Percentiles rank a stretch among this genome's conserved stretches.
Conservation (phyloP, 768 basidiomycete genomes). For the Boletales sp. region DNA sequence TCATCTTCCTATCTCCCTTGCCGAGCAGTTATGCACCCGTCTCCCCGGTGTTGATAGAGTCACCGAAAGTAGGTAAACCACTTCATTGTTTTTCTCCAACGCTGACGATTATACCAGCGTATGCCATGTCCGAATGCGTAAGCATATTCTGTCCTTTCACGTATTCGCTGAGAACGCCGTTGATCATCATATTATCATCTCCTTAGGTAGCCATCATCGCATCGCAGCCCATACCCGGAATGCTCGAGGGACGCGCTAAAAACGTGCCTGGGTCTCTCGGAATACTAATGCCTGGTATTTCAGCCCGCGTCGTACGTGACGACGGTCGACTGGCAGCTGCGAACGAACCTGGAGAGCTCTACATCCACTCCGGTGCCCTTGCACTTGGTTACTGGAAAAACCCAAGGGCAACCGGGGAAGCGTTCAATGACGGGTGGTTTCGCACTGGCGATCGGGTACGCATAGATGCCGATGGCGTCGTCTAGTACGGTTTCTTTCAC, state of each 20-base stretch:
- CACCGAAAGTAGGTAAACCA: conserved; percentile 41
- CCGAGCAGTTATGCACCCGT: conserved; percentile 36
- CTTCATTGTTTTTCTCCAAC: not conserved
- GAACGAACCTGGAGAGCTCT: conserved; percentile 68
- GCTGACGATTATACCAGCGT: conserved; percentile 41
- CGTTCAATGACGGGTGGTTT: conserved; percentile 71
- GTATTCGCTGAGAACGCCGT: not conserved
- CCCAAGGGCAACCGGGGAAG: conserved; percentile 58
- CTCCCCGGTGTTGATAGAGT: conserved; percentile 34
- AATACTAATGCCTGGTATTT: conserved; percentile 58
- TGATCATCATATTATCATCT: not conserved
- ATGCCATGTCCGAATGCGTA: conserved; percentile 70
- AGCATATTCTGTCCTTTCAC: conserved; percentile 20
- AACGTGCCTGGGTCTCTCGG: conserved; percentile 47
- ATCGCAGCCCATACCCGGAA: conserved; percentile 41
- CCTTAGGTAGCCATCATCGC: conserved; percentile 54
- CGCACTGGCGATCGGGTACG: conserved; percentile 40
- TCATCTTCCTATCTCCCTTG: conserved; percentile 58
- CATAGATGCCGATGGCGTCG: no score
- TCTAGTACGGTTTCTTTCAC: no score
- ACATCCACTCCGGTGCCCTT: conserved; percentile 52
- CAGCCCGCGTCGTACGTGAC: conserved; percentile 57
- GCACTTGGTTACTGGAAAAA: conserved; percentile 74
- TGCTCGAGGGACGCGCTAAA: conserved; percentile 42
- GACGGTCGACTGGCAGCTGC: conserved; percentile 52